Evolutionary conservation across 345 rosid species (phyloP), one percentile per base, ranked within the genome.

Genomic region (Rhodamnia argentea): DNA sequence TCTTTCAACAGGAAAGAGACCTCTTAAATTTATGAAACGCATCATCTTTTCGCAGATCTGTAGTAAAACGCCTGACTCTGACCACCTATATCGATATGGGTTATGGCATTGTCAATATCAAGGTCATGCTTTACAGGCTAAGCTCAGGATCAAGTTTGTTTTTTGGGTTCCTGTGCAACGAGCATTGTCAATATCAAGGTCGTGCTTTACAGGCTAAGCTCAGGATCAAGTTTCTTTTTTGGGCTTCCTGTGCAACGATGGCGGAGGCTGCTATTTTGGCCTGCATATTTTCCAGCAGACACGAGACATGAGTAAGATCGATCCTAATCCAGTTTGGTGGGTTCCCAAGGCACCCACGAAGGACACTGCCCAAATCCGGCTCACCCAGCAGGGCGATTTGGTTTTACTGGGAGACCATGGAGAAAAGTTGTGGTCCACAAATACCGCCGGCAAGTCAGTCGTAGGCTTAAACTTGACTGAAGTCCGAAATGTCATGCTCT

Each of bases 311-410:
- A 10, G 10, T 3, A 1, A 24, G 2, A 9, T 23, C 59, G 2
- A 0, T 26, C 6, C 2, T 0, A 0, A 0, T 14, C 2, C 7
- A 4, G 27, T 58, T 58, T 58, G 29, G 29, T 0, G 2, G 14
- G 62, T 26, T 24, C 1, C 0, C 0, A 5, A 3, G 1, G 10
- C 6, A 16, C 22, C 24, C 26, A 7, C 1, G 26, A 55, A 55
- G 26, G 27, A 57, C 60, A 57, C 4, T 23, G 13, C 13, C n/a
- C 29, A 58, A 5, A 5, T 58, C 15, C 64, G 3, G 26, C 64
- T 59, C 64, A n/a, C 64, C 32, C 29, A 59, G 32, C 16, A 59
- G 7, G 64, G 64, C 7, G 64, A 59, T 59, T 59, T n/a, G 4
- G 32, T 59, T 59, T 59, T 59, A 12, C 64, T 59, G 8, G 64